Evolutionary conservation across 1,139 yeast species (phyloP).

Genomic region (Saccharomycopsis phalli): DNA sequence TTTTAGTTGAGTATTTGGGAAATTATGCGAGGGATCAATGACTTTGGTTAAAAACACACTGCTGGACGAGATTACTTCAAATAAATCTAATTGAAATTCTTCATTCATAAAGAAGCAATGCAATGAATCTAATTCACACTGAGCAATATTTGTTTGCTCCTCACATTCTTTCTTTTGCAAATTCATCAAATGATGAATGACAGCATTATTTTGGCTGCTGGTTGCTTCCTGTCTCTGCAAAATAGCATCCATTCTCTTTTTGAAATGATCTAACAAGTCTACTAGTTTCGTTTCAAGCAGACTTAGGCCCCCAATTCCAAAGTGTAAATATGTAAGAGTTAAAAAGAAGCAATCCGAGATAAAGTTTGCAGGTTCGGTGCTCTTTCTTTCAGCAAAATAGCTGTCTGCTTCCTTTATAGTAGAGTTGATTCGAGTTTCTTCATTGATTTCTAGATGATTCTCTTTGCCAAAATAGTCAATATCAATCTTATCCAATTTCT

Average conservation of each 20-base stretch:
- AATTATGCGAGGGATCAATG: constrained; percentile 60
- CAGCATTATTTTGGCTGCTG: constrained; percentile 23
- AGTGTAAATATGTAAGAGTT: constrained; percentile 71
- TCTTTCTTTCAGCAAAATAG: constrained; percentile 35
- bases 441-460: constrained; percentile 51
- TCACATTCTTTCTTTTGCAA: constrained; percentile 40
- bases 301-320: constrained; percentile 78
- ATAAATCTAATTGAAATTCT: constrained; percentile 51
- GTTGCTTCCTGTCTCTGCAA: constrained; percentile 24
- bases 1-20: constrained; percentile 45
- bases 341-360: constrained; percentile 83
- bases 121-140: constrained; percentile 43
- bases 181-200: constrained; percentile 28
- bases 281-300: constrained; percentile 49
- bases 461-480: constrained; percentile 48
- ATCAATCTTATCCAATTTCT: constrained; percentile 71
- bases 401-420: constrained; percentile 62
- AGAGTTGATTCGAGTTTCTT: constrained; percentile 78
- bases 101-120: constrained; percentile 52
- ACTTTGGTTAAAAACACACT: constrained; percentile 61
- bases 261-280: constrained; percentile 42
- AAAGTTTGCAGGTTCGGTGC: constrained; percentile 49
- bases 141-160: constrained; percentile 32
- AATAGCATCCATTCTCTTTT: constrained; percentile 42
- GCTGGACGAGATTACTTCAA: constrained; percentile 71